These are phyloP conservation scores for Danielozyma ontarioensis DNA, from an alignment of 805 yeast species.

Conservation along the genomic window DNA sequence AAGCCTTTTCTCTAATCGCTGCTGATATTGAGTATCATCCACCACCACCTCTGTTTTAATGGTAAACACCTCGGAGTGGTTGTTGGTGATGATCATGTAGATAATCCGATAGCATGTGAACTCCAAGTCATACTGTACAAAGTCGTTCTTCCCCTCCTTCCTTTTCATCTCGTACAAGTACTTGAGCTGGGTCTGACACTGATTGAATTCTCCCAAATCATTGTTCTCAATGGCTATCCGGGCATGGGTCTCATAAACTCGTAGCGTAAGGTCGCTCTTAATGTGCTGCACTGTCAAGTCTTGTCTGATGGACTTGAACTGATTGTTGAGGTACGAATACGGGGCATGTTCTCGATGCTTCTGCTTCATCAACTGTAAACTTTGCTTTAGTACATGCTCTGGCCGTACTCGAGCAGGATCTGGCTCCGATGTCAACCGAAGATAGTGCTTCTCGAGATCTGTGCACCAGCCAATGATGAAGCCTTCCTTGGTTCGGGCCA, in stretches of 20 bases:
- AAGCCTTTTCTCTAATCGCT: neutral
- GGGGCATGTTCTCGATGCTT: slow-evolving; percentile 48
- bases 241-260: slow-evolving; percentile 82
- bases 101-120: slow-evolving; percentile 69
- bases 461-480: slow-evolving; percentile 58
- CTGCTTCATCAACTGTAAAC: slow-evolving; percentile 48
- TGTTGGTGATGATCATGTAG: slow-evolving; percentile 70
- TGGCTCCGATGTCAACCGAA: slow-evolving; percentile 87
- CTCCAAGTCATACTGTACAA: slow-evolving; percentile 41
- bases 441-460: slow-evolving; percentile 68
- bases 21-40: slow-evolving; percentile 1
- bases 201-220: slow-evolving; percentile 93
- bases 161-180: slow-evolving; percentile 47
- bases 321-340: slow-evolving; percentile 81
- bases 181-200: slow-evolving; percentile 80
- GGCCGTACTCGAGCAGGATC: slow-evolving; percentile 85
- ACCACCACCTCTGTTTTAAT: slow-evolving; percentile 18
- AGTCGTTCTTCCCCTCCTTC: slow-evolving; percentile 15
- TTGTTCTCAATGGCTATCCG: slow-evolving; percentile 76
- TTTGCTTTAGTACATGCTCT: slow-evolving; percentile 48
- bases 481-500: slow-evolving; percentile 9
- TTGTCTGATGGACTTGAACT: slow-evolving; percentile 87
- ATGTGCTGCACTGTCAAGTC: slow-evolving; percentile 91
- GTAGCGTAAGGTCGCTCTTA: slow-evolving; percentile 66
- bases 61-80: slow-evolving; percentile 50